Evolutionary conservation across 768 basidiomycete genomes (phyloP), one percentile per base, ranked within the genome.

Genomic region (Collybia nuda): DNA sequence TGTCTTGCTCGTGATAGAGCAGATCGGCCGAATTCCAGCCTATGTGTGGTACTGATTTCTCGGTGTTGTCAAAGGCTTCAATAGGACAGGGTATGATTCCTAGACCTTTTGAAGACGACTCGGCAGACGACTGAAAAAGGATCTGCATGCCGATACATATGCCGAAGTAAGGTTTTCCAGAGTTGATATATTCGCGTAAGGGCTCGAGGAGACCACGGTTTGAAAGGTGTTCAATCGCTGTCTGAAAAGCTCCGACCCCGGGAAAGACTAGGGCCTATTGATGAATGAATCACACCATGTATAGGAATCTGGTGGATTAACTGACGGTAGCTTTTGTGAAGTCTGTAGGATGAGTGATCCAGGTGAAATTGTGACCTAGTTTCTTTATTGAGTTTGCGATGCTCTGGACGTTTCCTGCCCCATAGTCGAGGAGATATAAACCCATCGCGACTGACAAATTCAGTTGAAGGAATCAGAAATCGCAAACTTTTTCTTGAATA

Each of bases 141-240:
- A 97, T 83, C 69, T 99, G 97, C 86, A 99, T 88, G 60, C 97
- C 97, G 62, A 99, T 91, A 72, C 97, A 99, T 74, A 99, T 98
- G 35, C 93, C 93, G 69, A 97, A 92, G 71, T 97, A 99, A 2
- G 96, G 97, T 59, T 79, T 82, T 21, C 97, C 96, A 9, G 91
- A 91, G 14, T 71, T 69, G 59, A 99, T 85, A 67, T 98, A 99
- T 44, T 78, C 70, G 54, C 79, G 80, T 50, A 99, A 77, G 21
- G 92, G 93, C 55, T 89, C 81, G 29, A 89, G 77, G 51, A 95
- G 80, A 18, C 89, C 91, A 53, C 84, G 84, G 15, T 77, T 67
- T 14, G 72, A 69, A 44, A 99, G 83, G 50, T 89, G 85, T 43
- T 79, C 76, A 57, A 97, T 86, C 9, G 96, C 96, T 17, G 88